Evolutionary conservation across 805 yeast species (phyloP).

Genomic region (Zygoascus flipseniorum): DNA sequence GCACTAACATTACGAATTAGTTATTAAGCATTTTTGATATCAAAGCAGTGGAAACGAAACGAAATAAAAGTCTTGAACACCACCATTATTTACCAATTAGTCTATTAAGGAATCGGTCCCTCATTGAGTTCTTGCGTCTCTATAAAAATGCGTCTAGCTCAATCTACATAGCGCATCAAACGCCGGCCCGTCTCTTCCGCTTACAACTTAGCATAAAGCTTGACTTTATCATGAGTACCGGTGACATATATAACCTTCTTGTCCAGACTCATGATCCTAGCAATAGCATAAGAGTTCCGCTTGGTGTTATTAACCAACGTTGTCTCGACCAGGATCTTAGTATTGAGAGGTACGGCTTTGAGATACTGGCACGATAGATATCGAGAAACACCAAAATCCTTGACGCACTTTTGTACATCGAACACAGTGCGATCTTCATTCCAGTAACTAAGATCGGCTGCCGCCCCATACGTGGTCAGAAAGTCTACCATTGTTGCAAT

Average conservation of each 20-base stretch:
- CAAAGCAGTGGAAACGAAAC: too few relatives aligned
- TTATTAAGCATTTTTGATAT: too few relatives aligned
- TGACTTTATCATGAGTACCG: conserved; percentile 27
- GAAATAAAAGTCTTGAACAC: too few relatives aligned
- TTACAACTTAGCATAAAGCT: conserved; percentile 5
- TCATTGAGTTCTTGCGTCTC: too few relatives aligned
- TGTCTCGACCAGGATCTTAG: conserved; percentile 17
- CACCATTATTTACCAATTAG: too few relatives aligned
- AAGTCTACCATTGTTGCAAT: conserved; percentile 24
- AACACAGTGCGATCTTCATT: conserved; percentile 10
- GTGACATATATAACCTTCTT: conserved; percentile 17
- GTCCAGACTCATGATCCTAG: conserved; percentile 13
- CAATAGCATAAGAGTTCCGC: conserved; percentile 19
- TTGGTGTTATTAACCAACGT: conserved; percentile 20
- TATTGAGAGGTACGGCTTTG: conserved; percentile 22
- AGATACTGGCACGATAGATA: conserved; percentile 22
- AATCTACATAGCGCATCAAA: too few relatives aligned
- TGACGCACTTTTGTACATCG: conserved; percentile 1
- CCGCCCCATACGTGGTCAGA: conserved; percentile 18
- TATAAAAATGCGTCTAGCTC: too few relatives aligned
- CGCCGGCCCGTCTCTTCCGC: too few relatives aligned
- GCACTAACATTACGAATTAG: too few relatives aligned
- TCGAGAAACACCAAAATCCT: conserved; percentile 23
- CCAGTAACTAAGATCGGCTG: conserved; percentile 22
- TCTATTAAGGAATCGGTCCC: too few relatives aligned